A percentile compares a stretch with the other conserved stretches of the same genome.
These are phyloP conservation scores for Fusarium fujikuroi DNA, from an alignment of 2,329 filamentous ascomycete genomes.

Conservation along the genomic window DNA sequence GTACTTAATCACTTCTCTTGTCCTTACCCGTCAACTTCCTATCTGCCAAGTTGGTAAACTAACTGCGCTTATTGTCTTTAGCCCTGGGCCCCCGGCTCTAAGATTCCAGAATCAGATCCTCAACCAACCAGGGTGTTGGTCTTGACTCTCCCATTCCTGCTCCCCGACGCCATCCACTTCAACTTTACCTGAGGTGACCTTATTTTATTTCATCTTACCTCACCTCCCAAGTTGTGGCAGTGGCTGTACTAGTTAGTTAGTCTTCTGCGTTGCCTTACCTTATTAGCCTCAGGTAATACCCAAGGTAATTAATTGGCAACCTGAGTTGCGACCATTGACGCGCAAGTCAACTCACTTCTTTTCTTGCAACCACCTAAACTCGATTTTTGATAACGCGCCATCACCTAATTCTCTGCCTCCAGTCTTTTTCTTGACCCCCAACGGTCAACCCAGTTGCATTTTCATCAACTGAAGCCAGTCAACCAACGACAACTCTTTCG, in stretches of 20 bases:
- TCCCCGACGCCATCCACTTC: conserved; percentile 30
- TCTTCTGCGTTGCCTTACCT: conserved; percentile 9
- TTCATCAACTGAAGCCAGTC: background rate
- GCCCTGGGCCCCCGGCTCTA: conserved; percentile 36
- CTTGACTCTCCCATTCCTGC: conserved; percentile 43
- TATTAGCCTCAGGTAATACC: conserved; percentile 19
- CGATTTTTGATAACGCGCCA: conserved; percentile 20
- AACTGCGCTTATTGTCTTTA: conserved; percentile 42
- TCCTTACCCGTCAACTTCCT: background rate
- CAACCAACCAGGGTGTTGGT: conserved; percentile 43
- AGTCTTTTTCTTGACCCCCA: background rate
- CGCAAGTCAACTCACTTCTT: conserved; percentile 13
- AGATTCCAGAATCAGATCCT: conserved; percentile 46
- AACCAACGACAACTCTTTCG: conserved; percentile 12
- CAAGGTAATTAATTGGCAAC: conserved; percentile 28
- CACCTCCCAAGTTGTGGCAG: conserved; percentile 5
- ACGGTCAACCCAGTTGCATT: background rate
- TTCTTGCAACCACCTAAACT: conserved; percentile 15
- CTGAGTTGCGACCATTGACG: conserved; percentile 35
- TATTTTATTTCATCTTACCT: conserved; percentile 9
- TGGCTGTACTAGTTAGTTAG: conserved; percentile 11
- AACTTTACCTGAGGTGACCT: conserved; percentile 17
- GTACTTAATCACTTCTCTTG: background rate
- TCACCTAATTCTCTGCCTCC: background rate
- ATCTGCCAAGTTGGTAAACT: conserved; percentile 30